Conservation (phyloP, 1,284 basidiomycete species). For the Pholiota adiposa region DNA sequence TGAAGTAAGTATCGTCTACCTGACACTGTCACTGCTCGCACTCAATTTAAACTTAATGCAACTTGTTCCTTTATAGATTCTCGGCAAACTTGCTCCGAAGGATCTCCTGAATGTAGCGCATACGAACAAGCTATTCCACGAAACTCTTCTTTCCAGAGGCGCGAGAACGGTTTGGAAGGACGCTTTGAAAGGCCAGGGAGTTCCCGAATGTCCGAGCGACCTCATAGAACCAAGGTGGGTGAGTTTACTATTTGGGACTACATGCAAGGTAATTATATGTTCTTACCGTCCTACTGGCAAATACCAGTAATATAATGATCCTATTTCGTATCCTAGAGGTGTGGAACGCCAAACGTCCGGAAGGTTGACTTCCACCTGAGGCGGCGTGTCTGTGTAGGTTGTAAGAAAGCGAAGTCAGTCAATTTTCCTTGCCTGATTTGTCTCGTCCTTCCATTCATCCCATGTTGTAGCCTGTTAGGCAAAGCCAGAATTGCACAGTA, state of each 20-base stretch:
- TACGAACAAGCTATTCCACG: slow-evolving; percentile 7
- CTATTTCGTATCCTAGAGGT: not conserved
- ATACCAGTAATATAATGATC: not conserved
- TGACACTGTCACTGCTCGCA: no score
- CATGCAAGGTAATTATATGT: slow-evolving; percentile 5
- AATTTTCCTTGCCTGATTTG: not conserved
- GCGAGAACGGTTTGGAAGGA: slow-evolving; percentile 10
- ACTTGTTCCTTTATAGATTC: not conserved
- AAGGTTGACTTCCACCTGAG: slow-evolving; percentile 7
- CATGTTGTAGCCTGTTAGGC: not conserved
- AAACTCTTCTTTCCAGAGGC: not conserved
- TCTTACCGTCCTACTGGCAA: not conserved
- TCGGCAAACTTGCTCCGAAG: slow-evolving; percentile 5
- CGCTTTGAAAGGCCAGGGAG: not conserved
- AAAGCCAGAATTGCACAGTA: not conserved
- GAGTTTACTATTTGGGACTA: slow-evolving; percentile 7
- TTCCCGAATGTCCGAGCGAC: slow-evolving; percentile 9
- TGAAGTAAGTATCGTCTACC: slow-evolving; percentile 7
- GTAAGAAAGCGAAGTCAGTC: slow-evolving; percentile 8
- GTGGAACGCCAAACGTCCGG: not conserved
- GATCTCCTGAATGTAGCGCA: slow-evolving; percentile 11
- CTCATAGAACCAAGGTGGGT: slow-evolving; percentile 10
- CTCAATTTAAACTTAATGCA: not conserved
- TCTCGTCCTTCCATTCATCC: not conserved
- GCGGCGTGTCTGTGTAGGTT: slow-evolving; percentile 1